These are phyloP conservation scores for Pseudozyma flocculosa DNA, from an alignment of 1,284 basidiomycete genomes.

Conservation along the genomic window DNA sequence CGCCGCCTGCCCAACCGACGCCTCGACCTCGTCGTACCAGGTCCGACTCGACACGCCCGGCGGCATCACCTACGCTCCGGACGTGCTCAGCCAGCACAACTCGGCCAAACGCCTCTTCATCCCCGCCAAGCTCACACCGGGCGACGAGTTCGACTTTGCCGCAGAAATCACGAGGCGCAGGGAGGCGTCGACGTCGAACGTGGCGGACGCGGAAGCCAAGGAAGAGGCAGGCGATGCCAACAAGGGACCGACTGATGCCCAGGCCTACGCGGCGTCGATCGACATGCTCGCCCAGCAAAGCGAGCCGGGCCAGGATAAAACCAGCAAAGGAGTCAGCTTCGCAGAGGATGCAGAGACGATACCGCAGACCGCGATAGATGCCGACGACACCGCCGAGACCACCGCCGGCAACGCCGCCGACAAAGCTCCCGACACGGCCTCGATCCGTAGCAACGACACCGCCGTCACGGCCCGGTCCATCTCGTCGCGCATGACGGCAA, in stretches of 20 bases:
- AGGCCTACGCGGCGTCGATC: constrained; percentile 14
- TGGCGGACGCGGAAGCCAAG: not conserved
- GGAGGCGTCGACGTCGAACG: not conserved
- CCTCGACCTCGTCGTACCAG: constrained; percentile 17
- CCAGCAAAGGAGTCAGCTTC: constrained; percentile 7
- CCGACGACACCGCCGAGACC: not conserved
- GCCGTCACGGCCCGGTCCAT: constrained; percentile 8
- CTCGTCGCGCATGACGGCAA: constrained; percentile 26
- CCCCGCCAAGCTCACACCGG: constrained; percentile 16
- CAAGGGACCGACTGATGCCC: constrained; percentile 14
- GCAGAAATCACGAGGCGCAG: constrained; percentile 11
- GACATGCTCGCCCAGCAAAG: not conserved
- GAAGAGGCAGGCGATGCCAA: constrained; percentile 5
- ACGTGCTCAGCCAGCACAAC: constrained; percentile 45
- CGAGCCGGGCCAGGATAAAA: no score
- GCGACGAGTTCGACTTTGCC: constrained; percentile 33
- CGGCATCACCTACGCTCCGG: constrained; percentile 52
- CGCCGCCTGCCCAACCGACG: constrained; percentile 6
- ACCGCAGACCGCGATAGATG: not conserved
- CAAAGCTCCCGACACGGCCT: constrained; percentile 11
- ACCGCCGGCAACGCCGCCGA: not conserved
- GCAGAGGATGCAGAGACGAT: constrained; percentile 2
- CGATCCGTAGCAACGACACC: constrained; percentile 12
- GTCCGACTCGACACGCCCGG: constrained; percentile 52
- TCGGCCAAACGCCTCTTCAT: constrained; percentile 47